Percentiles rank a stretch among this genome's conserved stretches.
Conservation (phyloP, 2,329 filamentous ascomycete genomes). For the Alternaria infectoria region DNA sequence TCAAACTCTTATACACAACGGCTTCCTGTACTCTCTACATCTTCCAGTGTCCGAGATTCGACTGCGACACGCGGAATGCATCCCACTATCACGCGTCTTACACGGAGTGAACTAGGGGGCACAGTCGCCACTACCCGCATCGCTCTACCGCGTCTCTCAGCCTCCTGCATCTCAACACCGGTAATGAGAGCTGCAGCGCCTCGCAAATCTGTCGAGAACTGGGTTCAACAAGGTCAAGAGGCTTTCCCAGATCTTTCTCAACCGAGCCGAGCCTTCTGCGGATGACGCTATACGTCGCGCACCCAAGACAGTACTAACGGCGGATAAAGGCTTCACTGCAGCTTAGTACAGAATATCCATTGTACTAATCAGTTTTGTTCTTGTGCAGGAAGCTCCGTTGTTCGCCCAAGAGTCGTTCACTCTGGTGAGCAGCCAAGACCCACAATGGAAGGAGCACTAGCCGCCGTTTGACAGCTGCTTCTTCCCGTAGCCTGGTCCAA, state of each 20-base stretch:
- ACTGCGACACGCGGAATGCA: neutral
- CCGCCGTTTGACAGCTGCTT: neutral
- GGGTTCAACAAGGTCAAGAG: neutral
- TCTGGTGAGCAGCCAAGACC: slow-evolving; percentile 1
- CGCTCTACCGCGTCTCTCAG: neutral
- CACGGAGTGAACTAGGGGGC: neutral
- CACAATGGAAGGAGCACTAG: neutral
- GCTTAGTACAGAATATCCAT: neutral
- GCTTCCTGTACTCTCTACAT: neutral
- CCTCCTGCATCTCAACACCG: neutral
- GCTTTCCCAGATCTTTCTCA: neutral
- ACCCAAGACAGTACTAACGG: neutral
- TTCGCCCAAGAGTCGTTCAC: neutral
- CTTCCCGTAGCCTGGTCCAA: neutral
- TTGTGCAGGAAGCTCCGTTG: neutral
- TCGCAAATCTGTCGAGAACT: neutral
- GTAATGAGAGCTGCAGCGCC: neutral
- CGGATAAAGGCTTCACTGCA: neutral
- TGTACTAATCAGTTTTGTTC: neutral
- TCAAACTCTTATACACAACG: slow-evolving; percentile 5
- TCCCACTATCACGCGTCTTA: neutral
- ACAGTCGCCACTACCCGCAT: slow-evolving; percentile 1
- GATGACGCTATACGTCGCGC: neutral
- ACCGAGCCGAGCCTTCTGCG: neutral
- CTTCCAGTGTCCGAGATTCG: neutral